Evolutionary conservation across 1,139 yeast genomes (phyloP), one percentile per base, ranked within the genome.

Genomic region (Geotrichum histeridarum): DNA sequence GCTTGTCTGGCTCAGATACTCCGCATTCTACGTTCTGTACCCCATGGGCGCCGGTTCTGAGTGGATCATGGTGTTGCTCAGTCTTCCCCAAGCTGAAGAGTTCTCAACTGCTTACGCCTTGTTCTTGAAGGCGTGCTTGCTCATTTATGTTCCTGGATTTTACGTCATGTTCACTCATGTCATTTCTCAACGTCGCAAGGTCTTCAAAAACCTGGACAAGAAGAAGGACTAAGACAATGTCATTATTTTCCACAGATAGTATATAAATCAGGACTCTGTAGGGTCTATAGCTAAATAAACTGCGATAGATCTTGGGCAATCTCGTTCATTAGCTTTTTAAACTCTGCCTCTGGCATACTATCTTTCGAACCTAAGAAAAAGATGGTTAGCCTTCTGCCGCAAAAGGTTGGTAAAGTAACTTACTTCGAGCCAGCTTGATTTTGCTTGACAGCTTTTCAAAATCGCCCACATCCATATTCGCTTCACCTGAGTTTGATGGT

Each of bases 31-130:
- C 63, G 80, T 89, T 1, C 76, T 93, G 63, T 93, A 93, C 66
- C 99, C 99, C 27, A 71, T 87, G 37, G 99, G 99, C 5, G 97
- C 93, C 15, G 81, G 86, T 4, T 83, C 94, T 58, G 99, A 93
- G 68, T 77, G 88, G 60, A 66, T 76, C 51, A 81, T 90, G 72
- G 78, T 89, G 59, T 83, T 81, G 69, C 72, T 82, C 57, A 83
- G 95, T 0, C 75, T 89, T 50, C 79, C 76, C 38, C 81, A 79
- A 53, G 95, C 95, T 12, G 77, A 74, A 42, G 60, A 62, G 12
- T 74, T 77, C 57, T 86, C 88, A 33, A 69, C 71, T 0, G 72
- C 76, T 70, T 82, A 80, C 69, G 77, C 81, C 48, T 76, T 77
- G 67, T 67, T 79, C 54, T 76, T 90, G 63, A 76, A 80, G 58